Percentiles rank a stretch among this genome's conserved stretches.
phyloP scores from a whole-genome alignment of 257 asterid species.

The Plectranthus barbatus region DNA sequence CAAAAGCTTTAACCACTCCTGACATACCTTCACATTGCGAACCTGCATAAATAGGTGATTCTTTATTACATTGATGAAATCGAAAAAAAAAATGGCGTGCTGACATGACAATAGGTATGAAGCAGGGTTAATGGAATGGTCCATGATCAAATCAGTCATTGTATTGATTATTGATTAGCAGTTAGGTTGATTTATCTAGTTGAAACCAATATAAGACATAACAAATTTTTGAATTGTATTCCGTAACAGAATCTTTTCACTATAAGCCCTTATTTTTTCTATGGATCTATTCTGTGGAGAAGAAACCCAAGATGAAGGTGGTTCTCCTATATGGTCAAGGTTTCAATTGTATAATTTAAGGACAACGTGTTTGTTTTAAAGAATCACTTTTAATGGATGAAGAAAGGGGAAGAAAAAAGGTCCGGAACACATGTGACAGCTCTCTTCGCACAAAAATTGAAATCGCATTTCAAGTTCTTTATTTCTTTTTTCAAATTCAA shows the following conservation, averaged over 20 bases:
- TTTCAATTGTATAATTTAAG: background rate
- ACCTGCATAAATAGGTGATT: conserved; percentile 58
- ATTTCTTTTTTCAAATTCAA: too few species aligned
- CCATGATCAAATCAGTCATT: background rate
- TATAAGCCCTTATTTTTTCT: background rate
- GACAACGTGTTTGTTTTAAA: too few species aligned
- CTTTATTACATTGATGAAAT: conserved; percentile 8
- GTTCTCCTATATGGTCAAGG: background rate
- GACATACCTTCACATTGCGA: conserved; percentile 85
- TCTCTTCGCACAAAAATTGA: too few species aligned
- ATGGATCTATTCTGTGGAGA: background rate
- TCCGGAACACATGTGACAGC: too few species aligned
- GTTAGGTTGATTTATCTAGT: background rate
- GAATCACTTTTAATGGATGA: too few species aligned
- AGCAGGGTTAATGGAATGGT: background rate
- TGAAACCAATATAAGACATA: background rate
- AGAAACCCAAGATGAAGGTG: background rate
- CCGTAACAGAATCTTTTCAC: background rate
- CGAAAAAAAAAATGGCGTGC: background rate
- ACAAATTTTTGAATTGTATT: background rate
- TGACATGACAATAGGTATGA: conserved; percentile 3
- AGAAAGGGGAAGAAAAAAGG: too few species aligned
- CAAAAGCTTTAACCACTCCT: conserved; percentile 22
- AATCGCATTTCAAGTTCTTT: too few species aligned
- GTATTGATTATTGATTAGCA: background rate